Conservation (phyloP, 176 grass and related monocot genomes). For the Aegilops bicornis region DNA sequence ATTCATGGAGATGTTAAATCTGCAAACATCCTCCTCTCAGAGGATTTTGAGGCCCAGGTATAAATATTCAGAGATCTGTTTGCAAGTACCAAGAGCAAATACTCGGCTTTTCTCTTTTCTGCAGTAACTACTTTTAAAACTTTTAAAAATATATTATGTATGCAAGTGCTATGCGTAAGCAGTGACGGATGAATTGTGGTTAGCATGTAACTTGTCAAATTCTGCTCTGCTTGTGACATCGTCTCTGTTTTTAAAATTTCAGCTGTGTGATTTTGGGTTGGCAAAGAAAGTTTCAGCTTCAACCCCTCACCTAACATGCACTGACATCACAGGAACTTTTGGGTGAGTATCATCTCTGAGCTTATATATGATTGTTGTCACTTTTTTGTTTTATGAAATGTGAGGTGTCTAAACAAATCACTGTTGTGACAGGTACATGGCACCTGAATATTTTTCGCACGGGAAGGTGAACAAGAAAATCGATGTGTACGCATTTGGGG, state of each 20-base stretch:
- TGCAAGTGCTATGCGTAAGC: neutral
- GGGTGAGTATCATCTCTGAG: slow-evolving; percentile 53
- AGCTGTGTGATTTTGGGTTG: slow-evolving; percentile 97
- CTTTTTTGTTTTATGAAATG: slow-evolving; percentile 20
- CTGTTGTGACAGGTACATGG: slow-evolving; percentile 72
- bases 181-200: slow-evolving; percentile 8
- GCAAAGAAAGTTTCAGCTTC: slow-evolving; percentile 80
- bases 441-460: slow-evolving; percentile 85
- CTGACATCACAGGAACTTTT: slow-evolving; percentile 92
- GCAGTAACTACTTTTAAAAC: neutral
- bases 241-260: slow-evolving; percentile 34
- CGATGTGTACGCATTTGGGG: slow-evolving; percentile 93
- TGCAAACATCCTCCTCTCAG: slow-evolving; percentile 90
- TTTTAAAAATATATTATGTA: neutral
- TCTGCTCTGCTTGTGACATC: slow-evolving; percentile 34
- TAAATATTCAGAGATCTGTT: slow-evolving; percentile 33
- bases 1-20: slow-evolving; percentile 97
- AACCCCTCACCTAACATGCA: slow-evolving; percentile 64
- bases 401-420: slow-evolving; percentile 27
- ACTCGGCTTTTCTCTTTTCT: neutral
- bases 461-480: slow-evolving; percentile 92
- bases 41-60: slow-evolving; percentile 84
- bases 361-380: slow-evolving; percentile 5
- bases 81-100: slow-evolving; percentile 14
- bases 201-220: slow-evolving; percentile 1